Conservation (phyloP, 2,329 filamentous ascomycete genomes). For the Sphaerostilbella broomeana region DNA sequence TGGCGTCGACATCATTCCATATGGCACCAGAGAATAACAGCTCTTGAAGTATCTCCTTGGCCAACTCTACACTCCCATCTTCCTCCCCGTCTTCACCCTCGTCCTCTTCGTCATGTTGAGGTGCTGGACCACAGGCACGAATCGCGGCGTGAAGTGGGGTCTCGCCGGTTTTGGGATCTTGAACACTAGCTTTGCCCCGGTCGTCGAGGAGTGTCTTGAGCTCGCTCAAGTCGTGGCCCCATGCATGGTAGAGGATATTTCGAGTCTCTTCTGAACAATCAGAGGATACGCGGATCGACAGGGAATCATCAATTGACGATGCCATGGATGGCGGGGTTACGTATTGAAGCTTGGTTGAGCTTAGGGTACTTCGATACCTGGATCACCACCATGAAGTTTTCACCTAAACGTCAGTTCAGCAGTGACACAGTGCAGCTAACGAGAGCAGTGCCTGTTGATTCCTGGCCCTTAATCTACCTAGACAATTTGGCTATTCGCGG, state of each 20-base stretch:
- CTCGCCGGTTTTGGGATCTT: slow-evolving; percentile 78
- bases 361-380: too few species aligned
- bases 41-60: slow-evolving; percentile 62
- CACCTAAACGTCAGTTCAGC: too few species aligned
- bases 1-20: slow-evolving; percentile 89
- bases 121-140: slow-evolving; percentile 56
- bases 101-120: slow-evolving; percentile 10
- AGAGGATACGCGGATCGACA: slow-evolving; percentile 46
- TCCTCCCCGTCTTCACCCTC: slow-evolving; percentile 25
- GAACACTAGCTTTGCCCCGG: slow-evolving; percentile 62
- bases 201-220: slow-evolving; percentile 64
- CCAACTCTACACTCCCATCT: slow-evolving; percentile 48
- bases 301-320: slow-evolving; percentile 40
- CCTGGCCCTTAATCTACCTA: too few species aligned
- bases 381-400: too few species aligned
- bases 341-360: background rate
- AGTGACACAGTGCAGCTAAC: too few species aligned
- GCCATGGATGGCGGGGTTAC: slow-evolving; percentile 16
- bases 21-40: slow-evolving; percentile 85
- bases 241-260: slow-evolving; percentile 47
- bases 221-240: slow-evolving; percentile 55
- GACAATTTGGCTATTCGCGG: too few species aligned
- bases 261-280: slow-evolving; percentile 45
- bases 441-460: too few species aligned
- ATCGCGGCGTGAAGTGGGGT: slow-evolving; percentile 88